Percentiles rank a stretch among this genome's conserved stretches.
phyloP scores from a whole-genome alignment of 441 rosid species.

The Euphorbia corollata region DNA sequence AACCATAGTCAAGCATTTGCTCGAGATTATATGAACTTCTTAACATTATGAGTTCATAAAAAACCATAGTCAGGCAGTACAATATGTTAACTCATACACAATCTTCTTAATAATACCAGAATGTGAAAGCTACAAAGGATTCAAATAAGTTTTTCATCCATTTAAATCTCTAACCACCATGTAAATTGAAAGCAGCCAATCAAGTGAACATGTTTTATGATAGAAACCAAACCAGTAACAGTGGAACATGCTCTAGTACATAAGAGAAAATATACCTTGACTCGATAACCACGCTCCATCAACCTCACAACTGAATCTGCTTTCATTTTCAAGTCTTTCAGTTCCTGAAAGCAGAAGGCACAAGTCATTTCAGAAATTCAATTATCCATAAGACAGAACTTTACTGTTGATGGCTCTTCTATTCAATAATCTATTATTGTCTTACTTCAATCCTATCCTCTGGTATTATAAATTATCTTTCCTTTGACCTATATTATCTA shows the following conservation, averaged over 20 bases:
- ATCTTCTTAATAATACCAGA: background rate
- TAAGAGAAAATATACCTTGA: slow-evolving; percentile 50
- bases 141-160: background rate
- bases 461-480: background rate
- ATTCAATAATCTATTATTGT: background rate
- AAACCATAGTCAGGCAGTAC: background rate
- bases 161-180: too few species aligned
- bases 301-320: slow-evolving; percentile 55
- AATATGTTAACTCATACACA: background rate
- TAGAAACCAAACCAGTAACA: background rate
- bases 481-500: background rate
- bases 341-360: slow-evolving; percentile 46
- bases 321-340: slow-evolving; percentile 67
- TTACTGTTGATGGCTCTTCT: background rate
- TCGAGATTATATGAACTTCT: background rate
- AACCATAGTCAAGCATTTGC: background rate
- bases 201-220: background rate
- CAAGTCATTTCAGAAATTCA: slow-evolving; percentile 7
- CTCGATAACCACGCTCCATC: slow-evolving; percentile 81
- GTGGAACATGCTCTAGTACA: background rate
- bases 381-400: background rate
- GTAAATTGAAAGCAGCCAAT: background rate
- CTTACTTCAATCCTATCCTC: background rate
- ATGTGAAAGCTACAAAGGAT: background rate
- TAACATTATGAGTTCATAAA: background rate